These are phyloP conservation scores for Penicillium fimorum DNA, from an alignment of 495 filamentous ascomycete genomes.

Conservation along the genomic window DNA sequence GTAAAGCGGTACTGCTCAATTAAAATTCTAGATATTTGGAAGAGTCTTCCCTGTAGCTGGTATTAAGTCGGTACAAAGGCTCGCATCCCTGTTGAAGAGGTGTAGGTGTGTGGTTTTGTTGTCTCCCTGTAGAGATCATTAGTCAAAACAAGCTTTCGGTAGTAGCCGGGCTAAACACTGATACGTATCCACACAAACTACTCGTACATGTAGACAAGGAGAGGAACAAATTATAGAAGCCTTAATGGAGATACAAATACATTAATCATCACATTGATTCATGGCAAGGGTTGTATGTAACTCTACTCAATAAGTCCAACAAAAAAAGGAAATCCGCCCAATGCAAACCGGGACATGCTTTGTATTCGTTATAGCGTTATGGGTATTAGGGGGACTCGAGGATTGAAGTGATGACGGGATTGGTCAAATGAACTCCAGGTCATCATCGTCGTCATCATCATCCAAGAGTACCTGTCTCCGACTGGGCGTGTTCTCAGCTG, in stretches of 20 bases:
- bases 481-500: conserved; percentile 31
- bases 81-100: background rate
- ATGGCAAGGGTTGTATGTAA: background rate
- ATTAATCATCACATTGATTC: background rate
- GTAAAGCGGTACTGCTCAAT: background rate
- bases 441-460: conserved; percentile 50
- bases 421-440: conserved; percentile 53
- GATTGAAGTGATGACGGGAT: background rate
- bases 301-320: background rate
- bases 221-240: background rate
- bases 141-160: conserved; percentile 2
- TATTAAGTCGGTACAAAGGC: background rate
- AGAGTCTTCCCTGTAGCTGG: background rate
- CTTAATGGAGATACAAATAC: conserved; percentile 13
- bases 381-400: background rate
- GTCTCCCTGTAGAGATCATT: background rate
- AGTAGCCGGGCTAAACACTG: background rate
- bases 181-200: background rate
- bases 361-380: conserved; percentile 22
- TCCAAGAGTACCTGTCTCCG: conserved; percentile 33
- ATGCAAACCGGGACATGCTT: conserved; percentile 15
- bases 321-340: conserved; percentile 13
- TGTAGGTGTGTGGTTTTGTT: no score
- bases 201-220: background rate
- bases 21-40: background rate